phyloP scores from a whole-genome alignment of 2,329 filamentous ascomycete species.

The Thielaviopsis musarum region DNA sequence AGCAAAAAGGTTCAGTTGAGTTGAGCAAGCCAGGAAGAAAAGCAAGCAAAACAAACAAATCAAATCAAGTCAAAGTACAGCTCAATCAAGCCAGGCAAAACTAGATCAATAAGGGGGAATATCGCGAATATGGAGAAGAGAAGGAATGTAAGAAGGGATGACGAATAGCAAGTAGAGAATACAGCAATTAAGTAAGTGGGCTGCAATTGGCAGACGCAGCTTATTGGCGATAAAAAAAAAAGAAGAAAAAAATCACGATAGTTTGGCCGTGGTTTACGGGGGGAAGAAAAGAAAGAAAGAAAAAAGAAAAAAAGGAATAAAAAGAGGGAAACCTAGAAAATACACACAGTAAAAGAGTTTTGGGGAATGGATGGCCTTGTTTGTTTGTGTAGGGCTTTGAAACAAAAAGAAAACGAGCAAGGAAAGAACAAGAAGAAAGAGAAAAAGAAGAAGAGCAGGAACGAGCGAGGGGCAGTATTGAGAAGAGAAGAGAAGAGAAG shows the following conservation, averaged over 20 bases:
- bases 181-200: background rate
- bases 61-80: background rate
- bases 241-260: too few relatives aligned
- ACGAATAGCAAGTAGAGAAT: background rate
- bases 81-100: background rate
- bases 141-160: background rate
- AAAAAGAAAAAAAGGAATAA: background rate
- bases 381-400: background rate
- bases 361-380: background rate
- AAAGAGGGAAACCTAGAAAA: background rate
- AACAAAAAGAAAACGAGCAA: background rate
- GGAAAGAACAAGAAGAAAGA: background rate
- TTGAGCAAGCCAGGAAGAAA: background rate
- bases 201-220: background rate
- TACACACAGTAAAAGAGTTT: background rate
- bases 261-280: too few relatives aligned
- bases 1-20: background rate
- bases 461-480: background rate
- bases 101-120: background rate
- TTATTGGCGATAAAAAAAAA: background rate
- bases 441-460: background rate
- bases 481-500: background rate
- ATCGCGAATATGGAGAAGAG: background rate
- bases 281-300: too few relatives aligned
- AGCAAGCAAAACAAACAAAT: background rate